A percentile compares a stretch with the other conserved stretches of the same genome.
phyloP scores from a whole-genome alignment of 2,329 filamentous ascomycete genomes.

The Mycogone perniciosa region DNA sequence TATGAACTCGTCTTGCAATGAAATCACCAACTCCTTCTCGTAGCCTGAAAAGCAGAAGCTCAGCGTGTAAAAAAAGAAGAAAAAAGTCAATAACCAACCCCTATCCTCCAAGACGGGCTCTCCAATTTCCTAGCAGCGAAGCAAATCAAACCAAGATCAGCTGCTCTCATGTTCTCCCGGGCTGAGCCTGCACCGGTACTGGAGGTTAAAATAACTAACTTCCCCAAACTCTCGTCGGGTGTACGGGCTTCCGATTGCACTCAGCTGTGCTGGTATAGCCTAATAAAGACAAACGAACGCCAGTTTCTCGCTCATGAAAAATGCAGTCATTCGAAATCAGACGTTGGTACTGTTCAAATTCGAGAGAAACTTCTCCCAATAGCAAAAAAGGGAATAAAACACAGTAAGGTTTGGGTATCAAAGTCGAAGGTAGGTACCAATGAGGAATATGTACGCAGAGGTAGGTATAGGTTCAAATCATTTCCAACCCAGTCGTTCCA shows the following conservation, averaged over 20 bases:
- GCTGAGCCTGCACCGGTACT: no score
- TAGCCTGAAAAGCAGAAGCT: background rate
- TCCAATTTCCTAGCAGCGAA: no score
- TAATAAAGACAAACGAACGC: background rate
- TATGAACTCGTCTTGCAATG: background rate
- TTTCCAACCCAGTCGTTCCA: background rate
- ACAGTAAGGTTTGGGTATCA: conserved; percentile 29
- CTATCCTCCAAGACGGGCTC: no score
- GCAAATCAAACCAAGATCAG: no score
- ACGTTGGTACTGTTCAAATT: background rate
- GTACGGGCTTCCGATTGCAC: no score
- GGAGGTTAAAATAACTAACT: no score
- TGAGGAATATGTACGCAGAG: conserved; percentile 24
- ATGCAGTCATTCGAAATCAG: background rate
- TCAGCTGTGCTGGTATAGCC: background rate
- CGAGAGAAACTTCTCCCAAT: conserved; percentile 1
- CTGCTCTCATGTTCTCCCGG: no score
- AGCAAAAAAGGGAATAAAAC: conserved; percentile 20
- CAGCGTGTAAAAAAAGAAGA: background rate
- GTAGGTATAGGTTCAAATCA: conserved; percentile 5
- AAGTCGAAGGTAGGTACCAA: conserved; percentile 29
- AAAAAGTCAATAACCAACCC: background rate
- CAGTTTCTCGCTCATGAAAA: background rate
- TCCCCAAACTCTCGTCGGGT: no score
- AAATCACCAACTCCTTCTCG: conserved; percentile 11